Conservation (phyloP, 163 green algal genomes). For the Volvox carteri region DNA sequence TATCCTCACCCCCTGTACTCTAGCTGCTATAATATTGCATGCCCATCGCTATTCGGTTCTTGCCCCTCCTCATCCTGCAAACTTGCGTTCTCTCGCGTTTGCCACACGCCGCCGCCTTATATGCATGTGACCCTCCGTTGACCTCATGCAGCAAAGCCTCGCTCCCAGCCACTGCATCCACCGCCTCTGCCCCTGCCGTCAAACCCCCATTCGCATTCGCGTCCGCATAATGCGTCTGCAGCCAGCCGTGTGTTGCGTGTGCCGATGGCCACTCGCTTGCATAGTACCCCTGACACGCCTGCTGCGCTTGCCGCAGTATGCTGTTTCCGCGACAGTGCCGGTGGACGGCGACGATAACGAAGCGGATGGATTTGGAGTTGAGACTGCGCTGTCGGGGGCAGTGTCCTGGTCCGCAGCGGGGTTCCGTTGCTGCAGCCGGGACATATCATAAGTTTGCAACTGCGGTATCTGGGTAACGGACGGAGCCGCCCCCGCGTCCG, state of each 20-base stretch:
- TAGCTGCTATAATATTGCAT: no score
- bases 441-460: no score
- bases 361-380: no score
- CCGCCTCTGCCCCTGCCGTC: not conserved
- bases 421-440: no score
- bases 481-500: no score
- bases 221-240: not conserved
- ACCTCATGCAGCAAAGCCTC: not conserved
- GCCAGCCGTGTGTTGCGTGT: not conserved
- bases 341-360: no score
- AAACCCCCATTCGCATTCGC: not conserved
- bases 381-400: no score
- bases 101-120: not conserved
- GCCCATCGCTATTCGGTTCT: no score
- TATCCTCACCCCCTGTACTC: no score
- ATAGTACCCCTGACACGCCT: not conserved
- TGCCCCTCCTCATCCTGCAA: not conserved
- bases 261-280: not conserved
- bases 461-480: no score
- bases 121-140: not conserved
- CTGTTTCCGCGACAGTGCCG: not conserved
- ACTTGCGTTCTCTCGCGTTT: not conserved
- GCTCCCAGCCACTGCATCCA: not conserved
- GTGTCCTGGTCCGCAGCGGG: no score
- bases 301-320: not conserved